phyloP scores from a whole-genome alignment of 495 filamentous ascomycete genomes.

The Aspergillus ostianus region DNA sequence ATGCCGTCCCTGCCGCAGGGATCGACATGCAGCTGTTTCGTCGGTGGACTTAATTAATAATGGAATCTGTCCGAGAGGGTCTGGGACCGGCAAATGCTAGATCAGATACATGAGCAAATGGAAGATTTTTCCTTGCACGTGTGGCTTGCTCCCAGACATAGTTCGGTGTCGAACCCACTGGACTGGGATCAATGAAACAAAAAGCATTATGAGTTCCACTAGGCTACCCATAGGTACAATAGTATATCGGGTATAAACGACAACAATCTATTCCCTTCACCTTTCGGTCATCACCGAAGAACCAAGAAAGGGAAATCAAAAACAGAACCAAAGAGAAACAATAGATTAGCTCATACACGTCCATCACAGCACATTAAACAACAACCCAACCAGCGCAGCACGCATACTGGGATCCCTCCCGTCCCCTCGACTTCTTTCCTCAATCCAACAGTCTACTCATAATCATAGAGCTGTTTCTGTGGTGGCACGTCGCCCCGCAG shows the following conservation, averaged over 20 bases:
- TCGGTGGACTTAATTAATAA: not conserved
- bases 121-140: not conserved
- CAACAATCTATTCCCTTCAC: not conserved
- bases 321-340: not conserved
- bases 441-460: constrained; percentile 11
- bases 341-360: not conserved
- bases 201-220: not conserved
- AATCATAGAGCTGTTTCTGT: constrained; percentile 24
- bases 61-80: not conserved
- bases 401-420: not conserved
- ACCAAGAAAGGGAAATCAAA: not conserved
- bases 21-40: not conserved
- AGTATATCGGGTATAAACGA: not conserved
- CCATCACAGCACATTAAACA: not conserved
- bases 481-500: constrained; percentile 21
- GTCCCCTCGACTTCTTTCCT: not conserved
- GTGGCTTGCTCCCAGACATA: not conserved
- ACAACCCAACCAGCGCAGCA: not conserved
- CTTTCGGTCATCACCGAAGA: not conserved
- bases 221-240: not conserved
- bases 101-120: not conserved
- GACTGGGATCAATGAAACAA: not conserved
- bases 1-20: not conserved
- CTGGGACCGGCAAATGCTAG: not conserved
- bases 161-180: not conserved